Evolutionary conservation across 352 stramenopile genomes (phyloP).

Genomic region (Globisporangium canariense): DNA sequence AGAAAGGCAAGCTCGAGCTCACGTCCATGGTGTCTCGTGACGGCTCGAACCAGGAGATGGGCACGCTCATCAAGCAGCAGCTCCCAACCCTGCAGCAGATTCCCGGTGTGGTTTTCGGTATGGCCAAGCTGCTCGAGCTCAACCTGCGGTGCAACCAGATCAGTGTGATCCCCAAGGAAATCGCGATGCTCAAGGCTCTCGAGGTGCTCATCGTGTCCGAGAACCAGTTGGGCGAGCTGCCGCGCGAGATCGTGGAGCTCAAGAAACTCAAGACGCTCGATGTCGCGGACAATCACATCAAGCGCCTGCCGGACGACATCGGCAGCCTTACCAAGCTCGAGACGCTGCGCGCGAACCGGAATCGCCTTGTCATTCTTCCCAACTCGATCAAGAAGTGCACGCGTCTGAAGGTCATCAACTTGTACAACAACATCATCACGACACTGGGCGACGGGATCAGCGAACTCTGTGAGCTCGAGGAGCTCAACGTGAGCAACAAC

Average conservation of each 20-base stretch:
- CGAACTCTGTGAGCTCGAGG: conserved; percentile 51
- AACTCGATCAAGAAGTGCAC: conserved; percentile 48
- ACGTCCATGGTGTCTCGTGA: conserved; percentile 52
- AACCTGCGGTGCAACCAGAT: conserved; percentile 71
- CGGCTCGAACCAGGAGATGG: conserved; percentile 28
- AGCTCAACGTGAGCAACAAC: conserved; percentile 77
- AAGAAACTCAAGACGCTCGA: conserved; percentile 44
- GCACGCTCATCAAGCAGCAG: conserved; percentile 49
- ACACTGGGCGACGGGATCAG: conserved; percentile 43
- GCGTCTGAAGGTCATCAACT: conserved; percentile 54
- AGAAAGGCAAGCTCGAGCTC: conserved; percentile 49
- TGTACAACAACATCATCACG: conserved; percentile 77
- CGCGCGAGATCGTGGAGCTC: conserved; percentile 43
- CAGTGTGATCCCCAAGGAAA: conserved; percentile 46
- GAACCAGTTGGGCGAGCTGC: conserved; percentile 60
- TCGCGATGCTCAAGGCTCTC: conserved; percentile 41
- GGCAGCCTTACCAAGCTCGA: conserved; percentile 50
- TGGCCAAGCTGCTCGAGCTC: conserved; percentile 57
- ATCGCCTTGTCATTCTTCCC: conserved; percentile 46
- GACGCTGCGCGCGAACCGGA: conserved; percentile 49
- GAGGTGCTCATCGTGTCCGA: conserved; percentile 52
- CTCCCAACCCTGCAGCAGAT: conserved; percentile 48
- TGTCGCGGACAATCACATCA: conserved; percentile 56
- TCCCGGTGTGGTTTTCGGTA: conserved; percentile 53
- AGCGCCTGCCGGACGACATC: conserved; percentile 39